These are phyloP conservation scores for Knoxia roxburghii DNA, from an alignment of 257 asterid species.

Conservation along the genomic window DNA sequence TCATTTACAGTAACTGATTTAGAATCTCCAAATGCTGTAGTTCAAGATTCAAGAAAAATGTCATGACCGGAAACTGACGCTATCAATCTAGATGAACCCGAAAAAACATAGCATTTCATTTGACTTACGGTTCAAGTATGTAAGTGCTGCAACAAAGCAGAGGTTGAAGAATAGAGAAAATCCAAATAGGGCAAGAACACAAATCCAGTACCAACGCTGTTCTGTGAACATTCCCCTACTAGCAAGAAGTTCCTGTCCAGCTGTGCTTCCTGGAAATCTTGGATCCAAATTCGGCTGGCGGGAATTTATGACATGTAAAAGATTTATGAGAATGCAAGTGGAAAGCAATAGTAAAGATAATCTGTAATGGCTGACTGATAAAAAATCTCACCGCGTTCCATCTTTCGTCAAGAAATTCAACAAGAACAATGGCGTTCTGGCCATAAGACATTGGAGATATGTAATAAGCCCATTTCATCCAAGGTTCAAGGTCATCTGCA, in stretches of 20 bases:
- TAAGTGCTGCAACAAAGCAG: conserved; percentile 56
- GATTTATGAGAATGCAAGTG: not conserved
- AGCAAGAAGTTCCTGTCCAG: conserved; percentile 79
- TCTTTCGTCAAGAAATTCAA: conserved; percentile 70
- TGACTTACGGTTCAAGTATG: conserved; percentile 64
- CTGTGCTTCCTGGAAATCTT: conserved; percentile 58
- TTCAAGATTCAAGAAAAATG: conserved; percentile 12
- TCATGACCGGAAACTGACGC: conserved; percentile 11
- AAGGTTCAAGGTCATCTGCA: conserved; percentile 76
- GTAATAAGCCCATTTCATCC: conserved; percentile 82
- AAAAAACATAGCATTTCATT: conserved; percentile 22
- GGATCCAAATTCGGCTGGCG: conserved; percentile 59
- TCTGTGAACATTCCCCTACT: conserved; percentile 74
- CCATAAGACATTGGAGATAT: conserved; percentile 80
- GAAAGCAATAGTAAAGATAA: not conserved
- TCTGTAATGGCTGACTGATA: not conserved
- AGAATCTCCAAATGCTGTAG: conserved; percentile 69
- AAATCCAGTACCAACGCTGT: conserved; percentile 77
- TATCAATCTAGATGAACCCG: conserved; percentile 10
- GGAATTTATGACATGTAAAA: conserved; percentile 58
- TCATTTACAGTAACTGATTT: conserved; percentile 42
- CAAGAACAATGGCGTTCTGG: conserved; percentile 74
- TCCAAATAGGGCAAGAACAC: conserved; percentile 67
- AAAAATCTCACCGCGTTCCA: conserved; percentile 64
- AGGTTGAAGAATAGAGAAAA: conserved; percentile 77